These are phyloP conservation scores for Tetrahymena malaccensis DNA, from an alignment of 73 alveolate genomes.

Conservation along the genomic window DNA sequence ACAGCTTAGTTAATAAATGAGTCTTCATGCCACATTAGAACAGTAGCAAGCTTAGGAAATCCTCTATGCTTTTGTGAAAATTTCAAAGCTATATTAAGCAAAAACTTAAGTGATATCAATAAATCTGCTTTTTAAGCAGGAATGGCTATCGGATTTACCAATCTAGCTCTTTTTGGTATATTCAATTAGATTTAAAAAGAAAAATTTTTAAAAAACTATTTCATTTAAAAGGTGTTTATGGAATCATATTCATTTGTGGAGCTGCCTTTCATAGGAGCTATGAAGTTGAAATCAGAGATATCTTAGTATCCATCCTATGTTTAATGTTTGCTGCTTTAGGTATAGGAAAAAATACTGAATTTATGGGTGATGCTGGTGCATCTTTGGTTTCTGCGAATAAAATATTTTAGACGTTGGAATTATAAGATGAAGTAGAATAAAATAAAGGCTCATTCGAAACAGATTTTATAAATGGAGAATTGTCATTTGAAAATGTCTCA, in stretches of 20 bases:
- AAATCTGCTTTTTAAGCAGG: neutral
- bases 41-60: neutral
- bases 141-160: neutral
- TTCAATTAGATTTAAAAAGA: neutral
- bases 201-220: neutral
- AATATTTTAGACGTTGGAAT: neutral
- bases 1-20: neutral
- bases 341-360: neutral
- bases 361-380: neutral
- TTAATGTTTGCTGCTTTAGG: neutral
- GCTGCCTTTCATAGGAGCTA: neutral
- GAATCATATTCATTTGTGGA: neutral
- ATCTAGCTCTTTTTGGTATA: neutral
- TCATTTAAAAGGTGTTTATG: neutral
- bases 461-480: constrained; percentile 21
- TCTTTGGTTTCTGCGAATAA: neutral
- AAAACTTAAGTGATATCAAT: neutral
- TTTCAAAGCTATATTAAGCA: neutral
- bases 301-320: neutral
- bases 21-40: neutral
- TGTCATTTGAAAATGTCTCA: constrained; percentile 55
- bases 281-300: neutral
- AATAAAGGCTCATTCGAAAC: neutral
- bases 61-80: neutral
- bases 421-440: neutral